A percentile compares a stretch with the other conserved stretches of the same genome.
Evolutionary conservation across 1,284 basidiomycete genomes (phyloP).

Genomic region (Chondrostereum purpureum): DNA sequence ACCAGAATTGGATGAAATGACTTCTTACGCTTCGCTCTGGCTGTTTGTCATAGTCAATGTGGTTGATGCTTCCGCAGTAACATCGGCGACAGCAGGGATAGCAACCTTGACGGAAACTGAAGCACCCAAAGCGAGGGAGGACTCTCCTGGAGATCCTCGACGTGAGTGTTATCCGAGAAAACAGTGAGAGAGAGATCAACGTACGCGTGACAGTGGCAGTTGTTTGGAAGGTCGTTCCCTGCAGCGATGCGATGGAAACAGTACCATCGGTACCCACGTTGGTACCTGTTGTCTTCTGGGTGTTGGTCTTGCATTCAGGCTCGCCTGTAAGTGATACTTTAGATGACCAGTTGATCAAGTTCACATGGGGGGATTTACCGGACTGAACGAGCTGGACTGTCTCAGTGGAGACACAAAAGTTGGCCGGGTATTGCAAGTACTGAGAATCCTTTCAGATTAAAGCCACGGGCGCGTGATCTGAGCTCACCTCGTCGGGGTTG

Average conservation of each 20-base stretch:
- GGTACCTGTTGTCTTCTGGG: neutral
- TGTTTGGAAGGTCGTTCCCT: neutral
- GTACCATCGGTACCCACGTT: neutral
- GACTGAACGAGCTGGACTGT: slow-evolving; percentile 1
- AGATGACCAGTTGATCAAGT: neutral
- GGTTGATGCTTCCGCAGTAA: neutral
- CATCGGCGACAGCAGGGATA: slow-evolving; percentile 2
- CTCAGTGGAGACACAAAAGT: slow-evolving; percentile 1
- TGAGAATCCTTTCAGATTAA: neutral
- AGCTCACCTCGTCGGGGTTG: slow-evolving; percentile 8
- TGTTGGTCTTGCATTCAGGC: neutral
- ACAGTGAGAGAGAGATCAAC: neutral
- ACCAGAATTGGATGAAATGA: neutral
- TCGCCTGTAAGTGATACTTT: neutral
- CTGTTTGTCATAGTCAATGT: neutral
- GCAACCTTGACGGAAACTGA: neutral
- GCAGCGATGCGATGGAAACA: neutral
- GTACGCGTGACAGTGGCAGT: neutral
- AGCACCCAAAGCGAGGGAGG: neutral
- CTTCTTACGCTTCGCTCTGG: neutral
- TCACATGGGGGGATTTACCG: neutral
- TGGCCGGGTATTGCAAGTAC: neutral
- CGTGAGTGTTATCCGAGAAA: neutral
- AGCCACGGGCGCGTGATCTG: neutral
- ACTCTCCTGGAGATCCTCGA: neutral